These are phyloP conservation scores for Venturia carpophila DNA, from an alignment of 2,329 filamentous ascomycete species.

Conservation along the genomic window DNA sequence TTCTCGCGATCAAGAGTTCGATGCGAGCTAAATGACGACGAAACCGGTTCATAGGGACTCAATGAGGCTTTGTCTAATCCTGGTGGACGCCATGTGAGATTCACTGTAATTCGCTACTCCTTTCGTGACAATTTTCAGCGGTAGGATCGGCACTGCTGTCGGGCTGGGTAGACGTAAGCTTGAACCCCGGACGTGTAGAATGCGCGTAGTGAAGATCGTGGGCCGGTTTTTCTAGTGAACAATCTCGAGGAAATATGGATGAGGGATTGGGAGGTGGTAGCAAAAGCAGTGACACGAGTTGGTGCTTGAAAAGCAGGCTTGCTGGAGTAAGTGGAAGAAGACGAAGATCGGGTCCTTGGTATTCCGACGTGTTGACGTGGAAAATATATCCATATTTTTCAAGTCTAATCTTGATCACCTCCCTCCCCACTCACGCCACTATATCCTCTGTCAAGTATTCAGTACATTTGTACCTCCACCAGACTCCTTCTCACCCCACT, in stretches of 20 bases:
- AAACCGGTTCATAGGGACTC: no score
- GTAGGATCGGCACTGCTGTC: no score
- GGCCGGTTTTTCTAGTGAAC: slow-evolving; percentile 15
- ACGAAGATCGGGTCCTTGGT: neutral
- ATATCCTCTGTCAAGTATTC: neutral
- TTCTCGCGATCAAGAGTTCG: no score
- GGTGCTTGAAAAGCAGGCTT: neutral
- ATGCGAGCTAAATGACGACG: no score
- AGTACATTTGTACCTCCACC: slow-evolving; percentile 36
- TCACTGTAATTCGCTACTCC: no score
- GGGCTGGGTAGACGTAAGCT: no score
- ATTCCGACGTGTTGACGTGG: neutral
- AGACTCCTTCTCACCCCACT: slow-evolving; percentile 40
- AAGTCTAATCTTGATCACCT: neutral
- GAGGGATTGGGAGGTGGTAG: neutral
- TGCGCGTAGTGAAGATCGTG: slow-evolving; percentile 14
- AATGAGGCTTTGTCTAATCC: no score
- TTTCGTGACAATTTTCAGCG: no score
- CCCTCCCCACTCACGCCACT: neutral
- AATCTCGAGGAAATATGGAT: slow-evolving; percentile 18
- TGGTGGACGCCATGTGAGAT: no score
- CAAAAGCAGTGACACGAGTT: neutral
- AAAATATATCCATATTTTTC: neutral
- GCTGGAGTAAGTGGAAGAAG: neutral
- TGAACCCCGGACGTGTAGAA: no score